phyloP scores from a whole-genome alignment of 139 green algal genomes.

The Tetraselmis chui region DNA sequence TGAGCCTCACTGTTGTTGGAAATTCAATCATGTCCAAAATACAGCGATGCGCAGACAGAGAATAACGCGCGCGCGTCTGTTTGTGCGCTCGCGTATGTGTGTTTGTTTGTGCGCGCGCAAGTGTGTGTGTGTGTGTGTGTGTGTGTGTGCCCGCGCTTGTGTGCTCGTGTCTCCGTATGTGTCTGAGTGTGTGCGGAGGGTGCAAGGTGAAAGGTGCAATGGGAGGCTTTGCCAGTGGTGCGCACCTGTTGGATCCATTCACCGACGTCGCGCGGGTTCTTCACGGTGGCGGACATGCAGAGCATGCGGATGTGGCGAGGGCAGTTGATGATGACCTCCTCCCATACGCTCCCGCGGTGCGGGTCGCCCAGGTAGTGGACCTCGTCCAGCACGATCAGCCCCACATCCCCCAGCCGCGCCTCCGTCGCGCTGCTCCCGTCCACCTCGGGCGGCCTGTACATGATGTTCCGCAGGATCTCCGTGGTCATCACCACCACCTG shows the following conservation, averaged over 20 bases:
- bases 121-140: no score
- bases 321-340: constrained; percentile 97
- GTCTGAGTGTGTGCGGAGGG: no score
- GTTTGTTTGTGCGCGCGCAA: no score
- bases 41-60: no score
- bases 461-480: constrained; percentile 96
- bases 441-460: constrained; percentile 62
- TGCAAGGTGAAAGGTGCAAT: no score
- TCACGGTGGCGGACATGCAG: constrained; percentile 89
- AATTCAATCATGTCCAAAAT: no score
- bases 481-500: constrained; percentile 96
- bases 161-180: no score
- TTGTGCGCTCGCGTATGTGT: no score
- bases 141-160: no score
- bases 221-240: no score
- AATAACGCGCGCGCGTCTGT: no score
- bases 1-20: no score
- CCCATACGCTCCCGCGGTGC: constrained; percentile 83
- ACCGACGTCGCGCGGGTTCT: constrained; percentile 86
- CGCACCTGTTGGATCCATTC: constrained; percentile 83
- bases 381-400: constrained; percentile 90
- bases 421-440: constrained; percentile 8
- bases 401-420: constrained; percentile 71
- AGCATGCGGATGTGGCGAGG: constrained; percentile 80
- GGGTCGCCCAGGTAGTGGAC: constrained; percentile 83